phyloP scores from a whole-genome alignment of 169 alveolate genomes.

The Plasmodium billcollinsi region DNA sequence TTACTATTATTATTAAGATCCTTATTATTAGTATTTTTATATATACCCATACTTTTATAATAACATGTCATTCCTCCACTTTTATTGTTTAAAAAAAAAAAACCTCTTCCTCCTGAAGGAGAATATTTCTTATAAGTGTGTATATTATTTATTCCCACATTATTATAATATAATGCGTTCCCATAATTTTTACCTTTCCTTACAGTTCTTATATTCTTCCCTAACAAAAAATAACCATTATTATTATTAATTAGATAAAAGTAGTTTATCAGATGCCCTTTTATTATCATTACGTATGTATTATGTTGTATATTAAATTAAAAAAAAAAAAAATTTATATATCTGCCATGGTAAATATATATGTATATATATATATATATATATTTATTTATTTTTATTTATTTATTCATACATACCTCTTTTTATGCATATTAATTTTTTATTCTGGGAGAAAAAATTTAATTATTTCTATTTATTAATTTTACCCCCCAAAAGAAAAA shows the following conservation, averaged over 20 bases:
- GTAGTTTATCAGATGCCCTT: constrained; percentile 13
- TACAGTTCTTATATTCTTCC: constrained; percentile 14
- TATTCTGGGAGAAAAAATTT: no score
- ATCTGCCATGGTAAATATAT: no score
- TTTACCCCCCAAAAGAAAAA: no score
- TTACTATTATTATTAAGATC: background rate
- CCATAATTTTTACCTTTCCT: background rate
- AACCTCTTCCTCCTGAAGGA: background rate
- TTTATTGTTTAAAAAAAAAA: background rate
- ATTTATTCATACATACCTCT: no score
- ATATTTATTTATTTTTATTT: no score
- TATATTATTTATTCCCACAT: no score
- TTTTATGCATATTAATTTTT: no score
- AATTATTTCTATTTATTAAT: no score
- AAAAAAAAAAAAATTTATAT: background rate
- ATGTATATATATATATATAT: no score
- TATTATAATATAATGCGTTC: background rate
- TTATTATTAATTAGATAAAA: background rate
- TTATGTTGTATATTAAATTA: background rate
- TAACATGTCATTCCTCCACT: no score
- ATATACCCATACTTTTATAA: no score
- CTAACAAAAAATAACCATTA: background rate
- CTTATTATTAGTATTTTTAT: no score
- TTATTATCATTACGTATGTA: background rate
- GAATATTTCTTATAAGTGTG: background rate